Base-by-base conservation (phyloP, 108 stramenopile species). In the Aurantiochytrium sp. region DNA sequence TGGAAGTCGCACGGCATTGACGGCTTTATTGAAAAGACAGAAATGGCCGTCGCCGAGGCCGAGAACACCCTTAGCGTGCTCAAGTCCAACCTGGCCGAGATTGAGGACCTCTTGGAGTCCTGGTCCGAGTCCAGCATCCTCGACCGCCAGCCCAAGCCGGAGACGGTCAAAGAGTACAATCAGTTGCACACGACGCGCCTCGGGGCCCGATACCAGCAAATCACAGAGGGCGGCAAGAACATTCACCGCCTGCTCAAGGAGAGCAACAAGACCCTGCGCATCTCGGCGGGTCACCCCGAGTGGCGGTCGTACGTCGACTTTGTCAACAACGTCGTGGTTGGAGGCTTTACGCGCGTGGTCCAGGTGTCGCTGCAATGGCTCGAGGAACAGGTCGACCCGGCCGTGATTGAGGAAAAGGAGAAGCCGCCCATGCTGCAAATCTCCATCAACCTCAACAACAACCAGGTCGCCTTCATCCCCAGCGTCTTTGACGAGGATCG, bases 221-320 rank as follows among this genome's bases (percentile, higher is more conserved):
- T 96, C 65, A 96, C 92, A 68, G 94, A 94, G 31, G 93, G 89
- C 21, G 95, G 96, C 31, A 94, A 94, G 68, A 89, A 93, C 87
- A 95, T 96, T 69, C 94, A 95, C 55, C 42, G 55, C n/a, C 85
- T 90, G 27, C 50, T 96, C 68, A 94, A 95, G 85, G 95, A 95
- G 68, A 94, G 95, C 37, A 94, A 94, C 87, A 94, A 95, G 55
- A 89, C 92, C 32, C 90, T 96, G 41, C 87, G 93, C 32, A 90
- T 92, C 41, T 92, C 92, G 50, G 94, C 93, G 55, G 89, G 93
- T 6, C 95, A 95, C 45, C 87, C 93, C 68, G 95, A 95, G 87
- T 96, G 96, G 96, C 92, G 88, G 54, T 92, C 92, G 55, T 96
- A 96, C 87, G 87, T 95, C 54, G 94, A 96, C 81, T 96, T 95